Conservation (phyloP, 2,329 filamentous ascomycete species). For the Claviceps humidiphila region DNA sequence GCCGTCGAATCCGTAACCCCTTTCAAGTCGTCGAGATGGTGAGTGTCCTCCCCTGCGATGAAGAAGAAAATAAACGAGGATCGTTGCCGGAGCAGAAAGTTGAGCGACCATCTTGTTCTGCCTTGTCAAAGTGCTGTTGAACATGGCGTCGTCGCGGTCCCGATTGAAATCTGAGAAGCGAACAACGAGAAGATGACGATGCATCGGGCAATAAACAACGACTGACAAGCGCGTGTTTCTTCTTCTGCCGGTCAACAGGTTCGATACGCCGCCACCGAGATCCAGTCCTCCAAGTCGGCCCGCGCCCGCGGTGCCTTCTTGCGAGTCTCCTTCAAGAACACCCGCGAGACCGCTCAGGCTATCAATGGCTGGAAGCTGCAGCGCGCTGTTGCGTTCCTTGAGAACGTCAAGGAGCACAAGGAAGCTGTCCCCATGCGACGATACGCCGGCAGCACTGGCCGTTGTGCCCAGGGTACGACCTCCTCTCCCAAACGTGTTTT, state of each 20-base stretch:
- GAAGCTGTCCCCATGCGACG: constrained; percentile 98
- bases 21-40: constrained; percentile 44
- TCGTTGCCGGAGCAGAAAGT: neutral
- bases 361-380: constrained; percentile 99
- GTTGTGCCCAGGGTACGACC: constrained; percentile 89
- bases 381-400: constrained; percentile 90
- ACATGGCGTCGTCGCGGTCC: neutral
- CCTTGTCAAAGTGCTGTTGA: neutral
- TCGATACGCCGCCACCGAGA: constrained; percentile 89
- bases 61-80: neutral
- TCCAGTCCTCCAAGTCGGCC: constrained; percentile 82
- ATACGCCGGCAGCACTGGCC: constrained; percentile 91
- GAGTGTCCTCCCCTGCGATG: constrained; percentile 21
- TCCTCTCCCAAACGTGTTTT: neutral
- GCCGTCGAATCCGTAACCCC: constrained; percentile 41
- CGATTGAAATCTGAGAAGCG: neutral
- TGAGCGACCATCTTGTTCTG: neutral
- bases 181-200: neutral
- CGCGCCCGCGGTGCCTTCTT: constrained; percentile 98
- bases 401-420: constrained; percentile 94
- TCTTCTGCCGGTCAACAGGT: constrained; percentile 41
- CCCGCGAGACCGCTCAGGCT: constrained; percentile 96
- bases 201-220: neutral
- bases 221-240: constrained; percentile 13
- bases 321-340: constrained; percentile 99